Conservation (phyloP, 78 protist genomes). For the Dictyostelium firmibasis region DNA sequence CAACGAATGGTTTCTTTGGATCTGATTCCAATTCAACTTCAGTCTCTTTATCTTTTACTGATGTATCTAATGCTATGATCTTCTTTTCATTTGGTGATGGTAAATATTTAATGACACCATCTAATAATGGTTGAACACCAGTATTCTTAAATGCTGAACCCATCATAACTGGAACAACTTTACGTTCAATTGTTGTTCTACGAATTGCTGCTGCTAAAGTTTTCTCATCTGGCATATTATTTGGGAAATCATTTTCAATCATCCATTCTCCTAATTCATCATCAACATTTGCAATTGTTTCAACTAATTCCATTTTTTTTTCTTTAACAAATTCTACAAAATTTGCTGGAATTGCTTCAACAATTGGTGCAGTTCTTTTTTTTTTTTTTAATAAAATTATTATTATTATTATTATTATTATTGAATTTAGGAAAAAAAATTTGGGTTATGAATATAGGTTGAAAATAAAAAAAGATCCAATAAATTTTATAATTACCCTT, state of each 20-base stretch:
- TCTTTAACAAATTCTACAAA: neutral
- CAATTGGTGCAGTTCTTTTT: neutral
- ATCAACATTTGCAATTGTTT: conserved; percentile 59
- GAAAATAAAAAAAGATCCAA: too few relatives aligned
- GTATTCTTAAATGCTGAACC: conserved; percentile 97
- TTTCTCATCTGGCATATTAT: conserved; percentile 40
- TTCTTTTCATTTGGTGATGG: conserved; percentile 93
- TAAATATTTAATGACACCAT: conserved; percentile 89
- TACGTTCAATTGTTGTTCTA: conserved; percentile 68
- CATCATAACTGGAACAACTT: conserved; percentile 91
- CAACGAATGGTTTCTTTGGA: conserved; percentile 84
- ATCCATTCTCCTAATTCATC: conserved; percentile 72
- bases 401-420: too few relatives aligned
- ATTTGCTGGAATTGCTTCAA: conserved; percentile 18
- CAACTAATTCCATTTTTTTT: conserved; percentile 58
- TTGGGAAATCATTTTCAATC: conserved; percentile 79
- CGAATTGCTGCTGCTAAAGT: conserved; percentile 45
- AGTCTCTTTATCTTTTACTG: conserved; percentile 6
- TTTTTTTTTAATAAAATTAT: neutral
- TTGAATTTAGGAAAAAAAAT: too few relatives aligned
- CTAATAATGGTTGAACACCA: conserved; percentile 96
- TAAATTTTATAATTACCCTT: too few relatives aligned
- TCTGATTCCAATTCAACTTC: conserved; percentile 77
- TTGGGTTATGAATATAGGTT: too few relatives aligned
- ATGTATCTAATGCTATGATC: conserved; percentile 59